Percentiles rank a stretch among this genome's conserved stretches.
Conservation (phyloP, 1,139 yeast species). For the Protomyces lactucae-debilis region DNA sequence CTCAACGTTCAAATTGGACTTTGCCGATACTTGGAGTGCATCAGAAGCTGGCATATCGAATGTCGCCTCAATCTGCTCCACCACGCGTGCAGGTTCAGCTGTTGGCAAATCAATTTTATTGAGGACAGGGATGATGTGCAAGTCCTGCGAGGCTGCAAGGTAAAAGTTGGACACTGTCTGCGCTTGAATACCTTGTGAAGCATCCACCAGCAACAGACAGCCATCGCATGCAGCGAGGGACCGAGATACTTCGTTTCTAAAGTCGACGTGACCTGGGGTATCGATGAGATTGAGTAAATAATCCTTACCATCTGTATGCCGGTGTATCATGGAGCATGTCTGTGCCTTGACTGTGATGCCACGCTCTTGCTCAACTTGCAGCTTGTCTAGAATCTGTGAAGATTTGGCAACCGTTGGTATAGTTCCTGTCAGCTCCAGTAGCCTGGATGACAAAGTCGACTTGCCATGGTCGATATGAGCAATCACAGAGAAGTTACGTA, state of each 20-base stretch:
- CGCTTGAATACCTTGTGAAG: conserved; percentile 94
- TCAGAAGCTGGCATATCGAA: conserved; percentile 74
- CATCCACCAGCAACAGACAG: conserved; percentile 83
- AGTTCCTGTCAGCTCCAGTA: conserved; percentile 83
- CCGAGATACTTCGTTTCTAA: conserved; percentile 85
- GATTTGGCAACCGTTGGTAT: conserved; percentile 68
- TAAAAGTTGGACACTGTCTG: conserved; percentile 96
- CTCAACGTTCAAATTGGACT: conserved; percentile 78
- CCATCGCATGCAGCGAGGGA: conserved; percentile 97
- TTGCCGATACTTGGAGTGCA: conserved; percentile 84
- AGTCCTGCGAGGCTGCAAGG: conserved; percentile 78
- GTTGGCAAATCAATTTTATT: conserved; percentile 87
- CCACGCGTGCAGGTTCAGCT: conserved; percentile 76
- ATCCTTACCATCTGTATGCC: conserved; percentile 57
- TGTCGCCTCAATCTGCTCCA: conserved; percentile 75
- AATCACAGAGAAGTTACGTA: conserved; percentile 80
- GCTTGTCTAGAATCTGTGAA: conserved; percentile 77
- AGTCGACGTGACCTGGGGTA: conserved; percentile 98
- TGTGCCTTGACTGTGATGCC: conserved; percentile 98
- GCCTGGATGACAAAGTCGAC: conserved; percentile 81
- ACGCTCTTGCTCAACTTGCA: conserved; percentile 91
- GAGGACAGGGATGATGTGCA: conserved; percentile 78
- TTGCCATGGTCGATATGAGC: conserved; percentile 99
- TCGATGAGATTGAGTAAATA: conserved; percentile 85
- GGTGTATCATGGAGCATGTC: conserved; percentile 87